A percentile compares a stretch with the other conserved stretches of the same genome.
Evolutionary conservation across 1,139 yeast species (phyloP).

Genomic region (Candida labiduridarum): DNA sequence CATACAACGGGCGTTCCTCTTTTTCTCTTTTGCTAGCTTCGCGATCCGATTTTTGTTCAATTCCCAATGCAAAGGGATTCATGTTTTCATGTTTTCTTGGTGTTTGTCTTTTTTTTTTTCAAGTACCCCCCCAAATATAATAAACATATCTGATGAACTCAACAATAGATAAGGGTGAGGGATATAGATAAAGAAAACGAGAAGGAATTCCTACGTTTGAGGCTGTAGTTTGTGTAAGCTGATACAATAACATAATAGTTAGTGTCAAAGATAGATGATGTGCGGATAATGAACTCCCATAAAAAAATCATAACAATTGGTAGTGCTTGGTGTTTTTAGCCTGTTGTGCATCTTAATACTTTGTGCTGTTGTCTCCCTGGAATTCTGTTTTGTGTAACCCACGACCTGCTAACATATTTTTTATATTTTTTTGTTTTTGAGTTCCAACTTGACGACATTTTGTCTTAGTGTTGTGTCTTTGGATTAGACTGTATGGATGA

Average conservation of each 20-base stretch:
- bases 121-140: too few relatives aligned
- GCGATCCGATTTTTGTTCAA: neutral
- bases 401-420: neutral
- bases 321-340: neutral
- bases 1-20: neutral
- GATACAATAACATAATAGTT: neutral
- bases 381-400: neutral
- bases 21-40: neutral
- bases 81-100: neutral
- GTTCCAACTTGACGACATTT: too few relatives aligned
- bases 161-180: too few relatives aligned
- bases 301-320: neutral
- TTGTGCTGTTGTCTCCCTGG: neutral
- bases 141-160: too few relatives aligned
- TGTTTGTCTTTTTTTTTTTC: neutral
- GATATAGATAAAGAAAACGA: too few relatives aligned
- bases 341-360: neutral
- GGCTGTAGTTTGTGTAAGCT: neutral
- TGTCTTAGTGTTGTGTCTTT: too few relatives aligned
- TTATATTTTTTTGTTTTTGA: too few relatives aligned
- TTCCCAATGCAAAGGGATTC: neutral
- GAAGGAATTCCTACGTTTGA: neutral
- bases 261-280: neutral
- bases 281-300: neutral
- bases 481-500: too few relatives aligned